Conservation (phyloP, 129 eudicot genomes). For the Chrysanthemum makinoi region DNA sequence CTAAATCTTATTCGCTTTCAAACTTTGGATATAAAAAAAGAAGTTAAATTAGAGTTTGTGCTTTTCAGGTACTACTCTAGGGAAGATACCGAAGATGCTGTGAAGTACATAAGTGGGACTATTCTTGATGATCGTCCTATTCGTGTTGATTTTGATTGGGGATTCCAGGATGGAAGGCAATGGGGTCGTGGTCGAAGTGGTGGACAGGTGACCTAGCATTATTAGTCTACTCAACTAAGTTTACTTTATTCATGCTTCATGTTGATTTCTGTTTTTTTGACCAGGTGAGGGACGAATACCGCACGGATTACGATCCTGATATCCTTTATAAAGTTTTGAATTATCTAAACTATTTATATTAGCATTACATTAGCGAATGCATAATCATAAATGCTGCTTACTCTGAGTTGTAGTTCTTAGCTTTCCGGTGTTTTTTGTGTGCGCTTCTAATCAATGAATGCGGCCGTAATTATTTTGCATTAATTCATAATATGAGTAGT, state of each 20-base stretch:
- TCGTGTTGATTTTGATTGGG: constrained; percentile 99
- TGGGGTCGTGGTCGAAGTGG: constrained; percentile 99
- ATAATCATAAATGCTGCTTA: background rate
- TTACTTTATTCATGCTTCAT: background rate
- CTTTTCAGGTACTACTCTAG: constrained; percentile 82
- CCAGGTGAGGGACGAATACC: constrained; percentile 98
- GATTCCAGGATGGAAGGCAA: constrained; percentile 96
- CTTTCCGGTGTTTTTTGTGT: background rate
- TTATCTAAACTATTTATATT: background rate
- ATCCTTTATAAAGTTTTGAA: constrained; percentile 50
- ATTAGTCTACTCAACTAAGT: constrained; percentile 6
- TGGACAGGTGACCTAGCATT: constrained; percentile 60
- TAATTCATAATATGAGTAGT: no score
- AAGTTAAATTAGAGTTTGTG: constrained; percentile 9
- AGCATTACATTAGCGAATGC: background rate
- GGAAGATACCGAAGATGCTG: constrained; percentile 94
- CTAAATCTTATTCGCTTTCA: background rate
- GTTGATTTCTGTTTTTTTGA: constrained; percentile 16
- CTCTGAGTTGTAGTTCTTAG: no score
- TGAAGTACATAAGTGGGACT: constrained; percentile 92
- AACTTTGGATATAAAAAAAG: background rate
- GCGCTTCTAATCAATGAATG: background rate
- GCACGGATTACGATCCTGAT: constrained; percentile 99
- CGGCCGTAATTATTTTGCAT: no score
- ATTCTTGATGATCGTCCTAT: constrained; percentile 98